Evolutionary conservation across 2,329 filamentous ascomycete genomes (phyloP), one percentile per base, ranked within the genome.

Genomic region (Aureobasidium sp.): DNA sequence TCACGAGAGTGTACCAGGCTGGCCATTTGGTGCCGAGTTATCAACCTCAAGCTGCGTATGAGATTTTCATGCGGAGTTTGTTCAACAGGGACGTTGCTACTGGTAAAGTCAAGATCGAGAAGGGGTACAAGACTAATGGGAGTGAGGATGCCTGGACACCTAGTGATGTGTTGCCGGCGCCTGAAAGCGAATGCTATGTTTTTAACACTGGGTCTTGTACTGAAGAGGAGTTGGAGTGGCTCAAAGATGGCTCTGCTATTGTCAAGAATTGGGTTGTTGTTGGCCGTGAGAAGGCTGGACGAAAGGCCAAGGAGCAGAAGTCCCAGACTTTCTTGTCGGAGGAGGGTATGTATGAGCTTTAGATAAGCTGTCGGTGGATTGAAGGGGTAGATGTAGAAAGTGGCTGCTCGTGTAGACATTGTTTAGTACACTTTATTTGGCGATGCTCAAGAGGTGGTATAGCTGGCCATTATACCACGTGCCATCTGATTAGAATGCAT

Each of bases 1-100:
- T 73, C 61, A 64, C 64, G 1, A 68, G 74, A 11, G 67, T 78
- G 38, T 79, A 75, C 58, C 68, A 78, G 61, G 70, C 76, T 2
- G 76, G 76, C 0, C 76, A 79, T 57, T 67, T 75, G 53, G 63
- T 69, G 6, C 62, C 66, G 1, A 58, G 58, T 11, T 70, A 69
- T 44, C 68, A 70, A 51, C 67, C 67, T 12, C 64, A 70, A 55
- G 65, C 64, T 4, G 64, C 67, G n/a, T 70, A 66, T 40, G 54
- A 61, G 16, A 66, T 71, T 30, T 70, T 70, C 60, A 66, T 64
- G 61, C 65, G 68, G 2, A 62, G 61, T 1, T 39, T 70, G 25
- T 62, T 59, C n/a, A 61, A 63, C 32, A 55, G 38, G 8, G 67
- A 70, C 53, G 64, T 70, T 32, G 63, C 68, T 3, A 69, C 67